Conservation (phyloP, 768 basidiomycete genomes). For the Boletus reticulatus region DNA sequence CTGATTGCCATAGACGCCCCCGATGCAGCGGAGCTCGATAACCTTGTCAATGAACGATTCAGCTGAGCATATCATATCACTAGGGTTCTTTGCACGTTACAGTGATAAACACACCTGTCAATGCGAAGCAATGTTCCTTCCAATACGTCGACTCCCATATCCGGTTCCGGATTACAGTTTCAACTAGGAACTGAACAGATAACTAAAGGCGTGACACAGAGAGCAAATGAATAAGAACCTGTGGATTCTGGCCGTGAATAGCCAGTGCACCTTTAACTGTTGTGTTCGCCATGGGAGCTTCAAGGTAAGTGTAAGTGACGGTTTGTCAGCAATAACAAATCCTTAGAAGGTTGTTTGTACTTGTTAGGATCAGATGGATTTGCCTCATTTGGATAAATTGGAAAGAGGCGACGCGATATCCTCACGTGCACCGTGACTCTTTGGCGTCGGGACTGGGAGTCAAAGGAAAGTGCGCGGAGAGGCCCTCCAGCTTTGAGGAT, state of each 20-base stretch:
- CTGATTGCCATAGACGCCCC: slow-evolving; percentile 95
- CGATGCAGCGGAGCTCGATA: slow-evolving; percentile 75
- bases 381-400: slow-evolving; percentile 29
- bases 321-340: background rate
- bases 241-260: slow-evolving; percentile 97
- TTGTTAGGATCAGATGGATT: slow-evolving; percentile 20
- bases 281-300: slow-evolving; percentile 77
- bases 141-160: slow-evolving; percentile 95
- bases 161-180: slow-evolving; percentile 92
- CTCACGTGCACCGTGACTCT: too few relatives aligned
- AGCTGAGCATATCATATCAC: slow-evolving; percentile 45
- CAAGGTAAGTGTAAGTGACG: too few relatives aligned
- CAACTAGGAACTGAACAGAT: slow-evolving; percentile 75
- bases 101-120: slow-evolving; percentile 63
- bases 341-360: slow-evolving; percentile 14
- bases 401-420: too few relatives aligned
- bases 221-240: slow-evolving; percentile 50
- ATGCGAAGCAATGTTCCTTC: slow-evolving; percentile 99
- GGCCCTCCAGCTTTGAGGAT: slow-evolving; percentile 45
- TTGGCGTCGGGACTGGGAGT: slow-evolving; percentile 81
- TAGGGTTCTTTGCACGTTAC: background rate
- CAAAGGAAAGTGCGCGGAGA: slow-evolving; percentile 71
- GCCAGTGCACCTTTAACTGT: slow-evolving; percentile 83
- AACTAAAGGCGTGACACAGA: slow-evolving; percentile 9
- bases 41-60: slow-evolving; percentile 94